Percentiles rank a stretch among this genome's conserved stretches.
Conservation (phyloP, 306 rosid genomes). For the Macrotyloma uniflorum region DNA sequence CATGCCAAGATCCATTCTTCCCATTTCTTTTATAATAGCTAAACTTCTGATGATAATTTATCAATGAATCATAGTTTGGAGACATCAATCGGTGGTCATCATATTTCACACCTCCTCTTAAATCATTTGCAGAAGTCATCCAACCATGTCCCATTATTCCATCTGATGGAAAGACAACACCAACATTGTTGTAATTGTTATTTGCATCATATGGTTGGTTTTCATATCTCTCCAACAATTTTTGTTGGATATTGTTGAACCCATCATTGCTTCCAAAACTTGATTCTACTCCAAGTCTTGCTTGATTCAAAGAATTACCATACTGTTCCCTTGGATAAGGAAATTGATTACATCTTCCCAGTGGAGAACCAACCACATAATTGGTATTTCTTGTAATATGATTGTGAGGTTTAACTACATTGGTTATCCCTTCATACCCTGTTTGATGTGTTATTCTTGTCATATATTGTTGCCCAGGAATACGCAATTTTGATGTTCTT, state of each 20-base stretch:
- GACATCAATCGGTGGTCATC: not conserved
- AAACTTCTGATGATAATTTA: not conserved
- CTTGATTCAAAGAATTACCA: not conserved
- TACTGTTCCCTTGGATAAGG: not conserved
- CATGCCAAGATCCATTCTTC: too few species aligned
- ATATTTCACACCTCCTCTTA: not conserved
- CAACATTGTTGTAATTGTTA: not conserved
- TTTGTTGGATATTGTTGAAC: conserved; percentile 1
- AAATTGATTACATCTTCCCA: not conserved
- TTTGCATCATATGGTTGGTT: conserved; percentile 13
- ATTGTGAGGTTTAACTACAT: not conserved
- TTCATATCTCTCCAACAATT: conserved; percentile 7
- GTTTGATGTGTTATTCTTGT: not conserved
- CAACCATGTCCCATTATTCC: conserved; percentile 2
- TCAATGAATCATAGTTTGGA: conserved; percentile 19
- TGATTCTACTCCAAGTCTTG: not conserved
- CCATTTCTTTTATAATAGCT: not conserved
- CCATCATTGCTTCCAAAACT: not conserved
- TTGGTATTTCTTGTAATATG: not conserved
- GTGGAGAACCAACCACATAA: not conserved
- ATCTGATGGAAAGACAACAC: not conserved
- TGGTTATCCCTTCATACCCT: not conserved
- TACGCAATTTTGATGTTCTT: not conserved
- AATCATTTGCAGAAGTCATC: conserved; percentile 15
- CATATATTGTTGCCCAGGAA: not conserved